Conservation (phyloP, 331 rosid species). For the Pyrus hybrid region DNA sequence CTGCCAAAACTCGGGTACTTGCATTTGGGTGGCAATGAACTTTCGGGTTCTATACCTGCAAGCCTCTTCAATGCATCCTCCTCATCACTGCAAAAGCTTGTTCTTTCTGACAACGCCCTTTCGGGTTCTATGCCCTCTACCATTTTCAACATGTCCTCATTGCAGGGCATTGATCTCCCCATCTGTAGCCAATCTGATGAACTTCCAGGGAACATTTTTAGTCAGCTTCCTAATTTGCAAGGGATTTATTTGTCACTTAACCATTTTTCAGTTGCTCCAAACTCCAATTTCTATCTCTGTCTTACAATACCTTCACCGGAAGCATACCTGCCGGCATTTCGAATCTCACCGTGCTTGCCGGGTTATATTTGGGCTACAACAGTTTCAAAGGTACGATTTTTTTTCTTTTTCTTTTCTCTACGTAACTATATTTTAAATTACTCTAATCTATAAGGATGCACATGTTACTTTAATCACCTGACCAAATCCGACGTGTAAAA, state of each 20-base stretch:
- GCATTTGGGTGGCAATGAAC: background rate
- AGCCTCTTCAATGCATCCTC: constrained; percentile 8
- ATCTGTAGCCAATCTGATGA: background rate
- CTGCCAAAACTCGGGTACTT: background rate
- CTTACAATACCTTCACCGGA: constrained; percentile 3
- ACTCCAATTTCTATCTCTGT: background rate
- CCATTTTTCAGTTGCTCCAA: background rate
- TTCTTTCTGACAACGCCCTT: background rate
- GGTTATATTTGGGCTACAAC: background rate
- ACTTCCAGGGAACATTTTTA: constrained; percentile 2
- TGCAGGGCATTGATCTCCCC: background rate
- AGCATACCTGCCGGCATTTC: background rate
- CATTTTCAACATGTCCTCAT: constrained; percentile 10
- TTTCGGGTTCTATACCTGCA: background rate
- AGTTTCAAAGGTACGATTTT: background rate
- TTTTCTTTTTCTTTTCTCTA: no score
- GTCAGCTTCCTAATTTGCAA: constrained; percentile 1
- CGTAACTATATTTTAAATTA: no score
- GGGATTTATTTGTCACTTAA: constrained; percentile 9
- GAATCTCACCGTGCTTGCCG: background rate
- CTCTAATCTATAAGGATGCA: no score
- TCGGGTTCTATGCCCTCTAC: background rate
- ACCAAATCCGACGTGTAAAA: no score
- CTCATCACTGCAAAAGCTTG: background rate
- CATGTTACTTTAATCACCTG: no score